A percentile compares a stretch with the other conserved stretches of the same genome.
phyloP scores from a whole-genome alignment of 108 stramenopile species.

The Hondaea fermentalgiana region DNA sequence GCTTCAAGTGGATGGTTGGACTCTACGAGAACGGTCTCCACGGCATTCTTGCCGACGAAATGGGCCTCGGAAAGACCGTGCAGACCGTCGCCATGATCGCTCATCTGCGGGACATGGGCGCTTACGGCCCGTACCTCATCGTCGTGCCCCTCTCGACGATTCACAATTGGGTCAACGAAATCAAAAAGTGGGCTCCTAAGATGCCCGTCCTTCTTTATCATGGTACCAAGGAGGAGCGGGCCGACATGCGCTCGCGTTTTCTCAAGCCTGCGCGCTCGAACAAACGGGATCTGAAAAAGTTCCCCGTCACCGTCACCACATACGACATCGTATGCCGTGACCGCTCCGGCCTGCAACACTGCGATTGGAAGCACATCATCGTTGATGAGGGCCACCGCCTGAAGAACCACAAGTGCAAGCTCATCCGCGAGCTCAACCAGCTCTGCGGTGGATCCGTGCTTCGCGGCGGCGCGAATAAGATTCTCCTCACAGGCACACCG shows the following conservation, averaged over 20 bases:
- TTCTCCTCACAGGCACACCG: slow-evolving; percentile 89
- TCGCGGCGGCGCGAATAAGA: slow-evolving; percentile 19
- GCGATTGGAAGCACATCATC: slow-evolving; percentile 78
- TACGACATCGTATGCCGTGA: slow-evolving; percentile 86
- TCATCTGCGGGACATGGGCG: slow-evolving; percentile 60
- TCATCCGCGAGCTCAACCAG: slow-evolving; percentile 77
- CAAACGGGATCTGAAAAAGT: slow-evolving; percentile 40
- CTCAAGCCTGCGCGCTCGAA: background rate
- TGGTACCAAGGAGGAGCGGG: slow-evolving; percentile 71
- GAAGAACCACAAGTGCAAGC: slow-evolving; percentile 86
- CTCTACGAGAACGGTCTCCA: slow-evolving; percentile 92
- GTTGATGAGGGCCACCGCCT: slow-evolving; percentile 97
- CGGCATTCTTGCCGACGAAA: slow-evolving; percentile 97
- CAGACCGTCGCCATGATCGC: slow-evolving; percentile 90
- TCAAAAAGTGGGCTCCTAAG: slow-evolving; percentile 85
- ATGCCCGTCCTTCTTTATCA: slow-evolving; percentile 82
- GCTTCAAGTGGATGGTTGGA: slow-evolving; percentile 75
- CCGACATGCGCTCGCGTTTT: slow-evolving; percentile 42
- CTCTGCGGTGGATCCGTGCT: slow-evolving; percentile 72
- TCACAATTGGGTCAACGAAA: slow-evolving; percentile 89
- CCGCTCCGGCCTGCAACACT: slow-evolving; percentile 58
- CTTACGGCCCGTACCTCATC: slow-evolving; percentile 75
- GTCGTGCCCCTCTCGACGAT: slow-evolving; percentile 93
- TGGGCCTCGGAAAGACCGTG: slow-evolving; percentile 73
- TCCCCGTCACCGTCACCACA: slow-evolving; percentile 84